Evolutionary conservation across 352 stramenopile species (phyloP).

Genomic region (Globisporangium orthogonon): DNA sequence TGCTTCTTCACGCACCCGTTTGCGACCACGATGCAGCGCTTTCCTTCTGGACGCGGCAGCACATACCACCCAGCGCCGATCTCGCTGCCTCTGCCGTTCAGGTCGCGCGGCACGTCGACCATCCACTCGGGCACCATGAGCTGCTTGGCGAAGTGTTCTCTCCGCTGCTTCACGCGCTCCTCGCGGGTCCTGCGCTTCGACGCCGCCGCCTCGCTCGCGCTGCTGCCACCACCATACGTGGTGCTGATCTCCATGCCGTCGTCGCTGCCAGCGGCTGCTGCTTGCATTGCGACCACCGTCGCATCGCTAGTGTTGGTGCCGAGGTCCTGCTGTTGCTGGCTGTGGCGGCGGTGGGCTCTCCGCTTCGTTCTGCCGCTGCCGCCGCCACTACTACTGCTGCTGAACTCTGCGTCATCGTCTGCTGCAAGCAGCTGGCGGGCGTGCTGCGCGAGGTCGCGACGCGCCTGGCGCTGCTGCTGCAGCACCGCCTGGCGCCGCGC

Average conservation of each 20-base stretch:
- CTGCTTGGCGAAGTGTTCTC: constrained; percentile 75
- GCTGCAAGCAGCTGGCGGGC: constrained; percentile 49
- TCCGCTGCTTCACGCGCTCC: constrained; percentile 64
- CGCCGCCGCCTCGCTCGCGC: constrained; percentile 1
- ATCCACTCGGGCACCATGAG: constrained; percentile 90
- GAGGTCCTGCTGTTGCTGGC: constrained; percentile 5
- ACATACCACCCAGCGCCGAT: constrained; percentile 87
- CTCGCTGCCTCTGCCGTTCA: constrained; percentile 72
- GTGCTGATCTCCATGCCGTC: constrained; percentile 24
- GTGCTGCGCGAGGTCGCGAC: constrained; percentile 74
- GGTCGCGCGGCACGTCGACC: constrained; percentile 71
- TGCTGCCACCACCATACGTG: not conserved
- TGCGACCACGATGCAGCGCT: constrained; percentile 85
- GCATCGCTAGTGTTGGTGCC: not conserved
- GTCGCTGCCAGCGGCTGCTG: not conserved
- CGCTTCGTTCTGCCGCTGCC: not conserved
- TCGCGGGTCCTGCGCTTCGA: constrained; percentile 64
- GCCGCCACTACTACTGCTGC: not conserved
- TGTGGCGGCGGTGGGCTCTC: constrained; percentile 2
- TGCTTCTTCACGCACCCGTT: constrained; percentile 46
- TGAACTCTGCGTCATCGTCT: constrained; percentile 21
- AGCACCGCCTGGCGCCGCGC: constrained; percentile 50
- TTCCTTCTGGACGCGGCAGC: constrained; percentile 87
- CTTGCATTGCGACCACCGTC: no score
- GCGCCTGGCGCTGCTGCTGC: constrained; percentile 63